These are phyloP conservation scores for Xerocomus nothofagi DNA, from an alignment of 1,284 basidiomycete species.

Conservation along the genomic window DNA sequence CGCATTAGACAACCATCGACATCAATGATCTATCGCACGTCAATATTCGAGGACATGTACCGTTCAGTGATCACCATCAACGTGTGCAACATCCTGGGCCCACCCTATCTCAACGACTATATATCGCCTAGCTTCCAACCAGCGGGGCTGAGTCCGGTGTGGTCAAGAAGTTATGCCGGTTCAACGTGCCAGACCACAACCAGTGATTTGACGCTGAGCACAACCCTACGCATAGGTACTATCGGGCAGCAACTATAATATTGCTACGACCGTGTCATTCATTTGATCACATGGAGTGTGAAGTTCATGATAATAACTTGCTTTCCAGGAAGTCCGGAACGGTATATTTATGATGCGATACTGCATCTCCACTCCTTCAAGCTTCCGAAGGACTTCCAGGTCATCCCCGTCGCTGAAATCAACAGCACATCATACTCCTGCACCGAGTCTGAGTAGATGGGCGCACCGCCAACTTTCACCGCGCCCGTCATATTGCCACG, in stretches of 20 bases:
- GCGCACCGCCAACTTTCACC: neutral
- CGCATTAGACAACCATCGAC: neutral
- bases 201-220: constrained; percentile 1
- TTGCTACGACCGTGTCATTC: neutral
- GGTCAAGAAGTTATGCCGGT: neutral
- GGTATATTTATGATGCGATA: neutral
- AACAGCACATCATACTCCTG: no score
- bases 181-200: neutral
- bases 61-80: neutral
- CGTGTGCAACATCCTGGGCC: neutral
- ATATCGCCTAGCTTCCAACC: neutral
- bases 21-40: neutral
- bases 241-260: neutral
- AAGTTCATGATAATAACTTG: neutral
- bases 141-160: neutral
- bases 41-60: neutral
- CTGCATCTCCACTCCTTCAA: neutral
- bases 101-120: neutral
- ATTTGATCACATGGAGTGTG: neutral
- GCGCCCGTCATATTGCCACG: no score
- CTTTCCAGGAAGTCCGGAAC: neutral
- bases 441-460: neutral
- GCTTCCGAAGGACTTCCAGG: neutral
- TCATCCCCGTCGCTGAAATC: neutral
- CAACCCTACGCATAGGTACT: neutral